Percentiles rank a stretch among this genome's conserved stretches.
Conservation (phyloP, 1,284 basidiomycete species). For the Papiliotrema fonsecae region DNA sequence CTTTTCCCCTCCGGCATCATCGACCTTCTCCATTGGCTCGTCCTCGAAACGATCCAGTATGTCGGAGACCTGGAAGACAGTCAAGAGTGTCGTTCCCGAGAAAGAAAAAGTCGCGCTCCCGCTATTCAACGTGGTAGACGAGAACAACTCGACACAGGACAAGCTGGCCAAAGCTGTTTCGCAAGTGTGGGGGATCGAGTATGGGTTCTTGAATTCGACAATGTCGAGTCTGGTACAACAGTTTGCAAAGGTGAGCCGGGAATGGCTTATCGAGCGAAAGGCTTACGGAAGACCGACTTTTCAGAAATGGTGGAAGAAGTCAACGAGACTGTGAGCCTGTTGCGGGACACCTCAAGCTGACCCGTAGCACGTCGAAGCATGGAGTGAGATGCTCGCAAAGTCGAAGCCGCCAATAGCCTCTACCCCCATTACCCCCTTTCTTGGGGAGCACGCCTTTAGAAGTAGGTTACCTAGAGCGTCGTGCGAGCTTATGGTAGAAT, state of each 20-base stretch:
- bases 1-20: conserved; percentile 22
- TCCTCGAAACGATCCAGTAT: conserved; percentile 16
- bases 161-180: conserved; percentile 69
- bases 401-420: conserved; percentile 70
- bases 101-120: conserved; percentile 61
- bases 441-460: conserved; percentile 61
- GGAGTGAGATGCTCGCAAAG: conserved; percentile 73
- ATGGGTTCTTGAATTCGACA: conserved; percentile 74
- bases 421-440: conserved; percentile 73
- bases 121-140: conserved; percentile 80
- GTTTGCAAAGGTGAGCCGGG: conserved; percentile 33
- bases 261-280: background rate
- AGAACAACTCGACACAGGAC: conserved; percentile 68
- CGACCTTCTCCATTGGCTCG: conserved; percentile 13
- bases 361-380: conserved; percentile 64
- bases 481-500: conserved; percentile 60
- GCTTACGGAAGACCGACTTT: conserved; percentile 50
- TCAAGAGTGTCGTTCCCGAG: conserved; percentile 50
- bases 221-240: conserved; percentile 55
- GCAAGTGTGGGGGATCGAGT: conserved; percentile 72
- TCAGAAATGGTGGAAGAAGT: conserved; percentile 76
- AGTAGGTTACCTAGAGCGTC: conserved; percentile 19
- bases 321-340: conserved; percentile 59
- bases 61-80: conserved; percentile 35
- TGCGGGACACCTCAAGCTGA: background rate